phyloP scores from a whole-genome alignment of 257 asterid genomes.

The Ocimum tenuiflorum region DNA sequence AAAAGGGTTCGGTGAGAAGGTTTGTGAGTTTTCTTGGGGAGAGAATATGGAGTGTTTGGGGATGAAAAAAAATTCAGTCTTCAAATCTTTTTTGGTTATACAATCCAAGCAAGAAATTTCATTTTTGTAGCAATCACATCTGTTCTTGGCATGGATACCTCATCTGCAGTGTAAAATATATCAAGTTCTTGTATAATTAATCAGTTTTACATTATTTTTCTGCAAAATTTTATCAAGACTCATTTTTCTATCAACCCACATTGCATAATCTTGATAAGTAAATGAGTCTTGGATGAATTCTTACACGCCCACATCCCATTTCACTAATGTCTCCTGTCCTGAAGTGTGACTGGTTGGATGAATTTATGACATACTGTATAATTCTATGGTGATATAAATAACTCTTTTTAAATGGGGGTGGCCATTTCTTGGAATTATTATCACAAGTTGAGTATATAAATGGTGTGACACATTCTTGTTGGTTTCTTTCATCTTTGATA shows the following conservation, averaged over 20 bases:
- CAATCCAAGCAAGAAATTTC: constrained; percentile 19
- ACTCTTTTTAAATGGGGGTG: not conserved
- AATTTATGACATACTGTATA: no score
- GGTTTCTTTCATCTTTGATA: constrained; percentile 4
- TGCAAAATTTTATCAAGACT: not conserved
- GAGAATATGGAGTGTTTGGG: constrained; percentile 74
- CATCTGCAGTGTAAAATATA: constrained; percentile 33
- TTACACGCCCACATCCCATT: not conserved
- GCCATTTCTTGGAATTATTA: constrained; percentile 16
- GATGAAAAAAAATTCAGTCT: constrained; percentile 17
- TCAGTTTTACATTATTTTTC: not conserved
- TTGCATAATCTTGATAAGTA: no score
- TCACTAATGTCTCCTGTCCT: not conserved
- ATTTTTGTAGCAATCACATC: constrained; percentile 30
- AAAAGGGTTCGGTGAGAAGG: constrained; percentile 51
- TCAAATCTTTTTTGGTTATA: constrained; percentile 18
- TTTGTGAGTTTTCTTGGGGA: constrained; percentile 63
- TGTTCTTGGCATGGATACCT: constrained; percentile 19
- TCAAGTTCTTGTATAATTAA: constrained; percentile 8
- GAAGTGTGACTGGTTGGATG: not conserved
- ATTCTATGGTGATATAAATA: not conserved
- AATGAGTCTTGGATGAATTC: not conserved
- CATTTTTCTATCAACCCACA: no score
- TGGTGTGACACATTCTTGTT: constrained; percentile 9
- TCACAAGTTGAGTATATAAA: not conserved